Conservation (phyloP, 306 rosid genomes). For the Lathyrus oleraceus region DNA sequence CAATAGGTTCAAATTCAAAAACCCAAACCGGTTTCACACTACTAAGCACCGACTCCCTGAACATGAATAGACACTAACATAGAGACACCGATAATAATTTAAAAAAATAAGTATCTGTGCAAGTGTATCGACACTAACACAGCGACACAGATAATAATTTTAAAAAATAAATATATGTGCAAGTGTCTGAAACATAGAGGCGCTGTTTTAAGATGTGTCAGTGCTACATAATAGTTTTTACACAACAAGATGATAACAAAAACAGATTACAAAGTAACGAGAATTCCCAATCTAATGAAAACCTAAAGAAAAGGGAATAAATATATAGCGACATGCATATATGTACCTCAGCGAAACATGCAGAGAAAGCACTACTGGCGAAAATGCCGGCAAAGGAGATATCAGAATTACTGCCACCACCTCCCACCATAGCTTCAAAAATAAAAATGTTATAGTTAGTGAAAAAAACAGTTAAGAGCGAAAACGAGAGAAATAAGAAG, state of each 20-base stretch:
- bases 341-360: constrained; percentile 75
- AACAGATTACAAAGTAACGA: background rate
- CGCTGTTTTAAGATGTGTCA: too few species aligned
- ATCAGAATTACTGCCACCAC: constrained; percentile 57
- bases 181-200: too few species aligned
- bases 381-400: constrained; percentile 70
- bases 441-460: background rate
- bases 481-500: background rate
- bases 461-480: background rate
- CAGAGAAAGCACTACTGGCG: constrained; percentile 75
- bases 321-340: background rate
- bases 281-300: background rate
- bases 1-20: background rate
- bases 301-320: constrained; percentile 1
- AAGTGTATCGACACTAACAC: too few species aligned
- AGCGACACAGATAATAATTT: too few species aligned
- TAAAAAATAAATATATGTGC: too few species aligned
- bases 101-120: too few species aligned
- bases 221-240: too few species aligned
- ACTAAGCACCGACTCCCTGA: too few species aligned
- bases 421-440: constrained; percentile 57
- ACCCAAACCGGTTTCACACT: background rate
- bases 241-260: too few species aligned
- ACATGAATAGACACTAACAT: too few species aligned
- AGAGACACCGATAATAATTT: too few species aligned